Base-by-base conservation (phyloP, 306 rosid species). In the Trichosanthes cucumerina region DNA sequence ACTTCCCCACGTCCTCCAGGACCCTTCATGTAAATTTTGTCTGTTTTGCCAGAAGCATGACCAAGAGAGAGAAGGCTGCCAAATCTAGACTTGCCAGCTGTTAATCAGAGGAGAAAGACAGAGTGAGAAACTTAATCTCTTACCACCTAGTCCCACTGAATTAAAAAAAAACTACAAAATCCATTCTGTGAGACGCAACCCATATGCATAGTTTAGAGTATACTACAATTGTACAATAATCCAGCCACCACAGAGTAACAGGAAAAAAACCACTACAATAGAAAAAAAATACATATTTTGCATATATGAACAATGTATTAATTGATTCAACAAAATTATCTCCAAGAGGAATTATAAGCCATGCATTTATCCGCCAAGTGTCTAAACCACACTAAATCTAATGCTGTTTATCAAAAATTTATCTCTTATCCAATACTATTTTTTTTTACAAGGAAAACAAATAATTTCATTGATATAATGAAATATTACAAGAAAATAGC, bases 1-100 rank as follows among this genome's bases (percentile, higher is more conserved):
- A 95, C 97, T 86, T 95, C 99, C 44, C 99, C 98, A n/a, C 96
- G 89, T 75, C 99, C 99, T 79, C 96, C 99, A 16, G 99, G 99
- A 80, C 99, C 99, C 89, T 86, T 95, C 99, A 95, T 95, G 89
- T 91, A 95, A 41, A 92, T 89, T 87, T 91, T 88, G 82, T 95
- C 98, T 79, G 91, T 85, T 90, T 92, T 95, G 4, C 96, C 91
- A 46, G 89, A 81, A 80, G 87, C 87, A 77, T 90, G 88, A 74
- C 93, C 90, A 39, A 86, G 87, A 43, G 98, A 90, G 78, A 93
- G 79, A 83, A 95, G 90, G 85, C 97, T 92, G 78, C 97, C 97
- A 84, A 95, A 90, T 83, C 91, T 85, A 82, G 98, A 92, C 86
- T 80, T 92, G 33, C 98, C 97, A 68, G 92, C 97, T 92, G 91